Percentiles rank a stretch among this genome's conserved stretches.
Evolutionary conservation across 1,139 yeast genomes (phyloP).

Genomic region (Lodderomyces metapsilosis): DNA sequence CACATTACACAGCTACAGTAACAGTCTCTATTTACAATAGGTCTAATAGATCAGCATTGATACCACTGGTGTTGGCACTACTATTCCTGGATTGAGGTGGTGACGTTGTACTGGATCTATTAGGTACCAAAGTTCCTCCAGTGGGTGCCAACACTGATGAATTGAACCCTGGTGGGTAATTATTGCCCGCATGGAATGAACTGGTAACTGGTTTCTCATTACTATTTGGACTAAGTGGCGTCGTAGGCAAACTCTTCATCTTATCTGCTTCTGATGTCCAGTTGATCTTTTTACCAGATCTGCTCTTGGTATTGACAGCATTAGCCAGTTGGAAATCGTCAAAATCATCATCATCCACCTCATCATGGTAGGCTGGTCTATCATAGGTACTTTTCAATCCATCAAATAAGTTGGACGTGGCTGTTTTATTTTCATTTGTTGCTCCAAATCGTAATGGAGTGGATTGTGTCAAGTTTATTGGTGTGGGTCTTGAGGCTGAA

Average conservation of each 20-base stretch:
- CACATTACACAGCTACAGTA: too few relatives aligned
- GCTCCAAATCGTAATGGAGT: constrained; percentile 28
- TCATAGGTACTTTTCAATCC: constrained; percentile 22
- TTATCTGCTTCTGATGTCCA: constrained; percentile 22
- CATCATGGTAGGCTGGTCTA: constrained; percentile 7
- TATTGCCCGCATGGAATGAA: constrained; percentile 8
- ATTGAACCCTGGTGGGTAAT: constrained; percentile 33
- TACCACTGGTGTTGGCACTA: constrained; percentile 4
- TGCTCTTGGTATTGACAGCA: constrained; percentile 5
- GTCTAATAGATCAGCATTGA: constrained; percentile 13
- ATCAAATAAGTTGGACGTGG: constrained; percentile 20
- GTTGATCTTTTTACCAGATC: constrained; percentile 13
- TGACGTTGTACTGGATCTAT: constrained; percentile 5
- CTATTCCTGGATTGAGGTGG: constrained; percentile 1
- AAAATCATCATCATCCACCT: constrained; percentile 23
- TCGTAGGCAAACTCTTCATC: constrained; percentile 12
- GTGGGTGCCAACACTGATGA: constrained; percentile 22
- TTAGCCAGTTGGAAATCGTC: constrained; percentile 31
- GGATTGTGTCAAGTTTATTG: not conserved
- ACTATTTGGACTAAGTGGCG: constrained; percentile 7
- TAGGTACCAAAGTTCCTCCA: not conserved
- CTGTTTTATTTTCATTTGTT: constrained; percentile 14
- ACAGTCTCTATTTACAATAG: constrained; percentile 6
- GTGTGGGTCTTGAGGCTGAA: constrained; percentile 3
- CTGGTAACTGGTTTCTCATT: not conserved